Evolutionary conservation across 352 stramenopile species (phyloP), one percentile per base, ranked within the genome.

Genomic region (Phytophthora quininea): DNA sequence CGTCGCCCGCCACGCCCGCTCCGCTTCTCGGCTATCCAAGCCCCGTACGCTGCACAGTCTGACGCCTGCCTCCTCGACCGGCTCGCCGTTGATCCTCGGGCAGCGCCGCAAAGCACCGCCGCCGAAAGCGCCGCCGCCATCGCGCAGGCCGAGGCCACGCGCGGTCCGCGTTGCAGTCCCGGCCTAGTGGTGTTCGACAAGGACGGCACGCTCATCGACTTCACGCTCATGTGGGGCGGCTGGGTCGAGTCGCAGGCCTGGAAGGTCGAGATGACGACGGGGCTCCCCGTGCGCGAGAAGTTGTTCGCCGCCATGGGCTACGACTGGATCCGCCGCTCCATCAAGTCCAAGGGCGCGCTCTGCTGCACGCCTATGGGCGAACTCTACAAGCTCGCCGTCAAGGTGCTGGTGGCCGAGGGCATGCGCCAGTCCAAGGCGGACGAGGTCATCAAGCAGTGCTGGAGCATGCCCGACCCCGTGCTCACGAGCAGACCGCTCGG

Each of bases 181-280:
- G 75, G 82, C 51, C 88, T 96, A 31, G 89, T 96, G 46, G 79
- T 96, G 45, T 96, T 96, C 45, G 88, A 96, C 73, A 96, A 96
- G 74, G 89, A 96, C 61, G 89, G 89, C 64, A 96, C 89, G 59
- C 85, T 96, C 53, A 96, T 96, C 61, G 89, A 96, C 69, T 96
- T 96, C 60, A 94, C 92, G 58, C 79, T 91, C 74, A 96, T 95
- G 89, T 96, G 89, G 89, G 86, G 86, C 56, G 83, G 84, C 46
- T 96, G 87, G 87, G 82, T 95, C 58, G 87, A 95, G 67, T 91
- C 82, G 4, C 86, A 95, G 53, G 88, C 87, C 6, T 94, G 84
- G 84, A 80, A 85, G 50, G 82, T 96, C 24, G 89, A 96, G 68
- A 95, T 95, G 86, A 94, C 83, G 27, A 93, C 84, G 11, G 60